phyloP scores from a whole-genome alignment of 2,329 filamentous ascomycete species.

The Aspergillus eucalypticola region DNA sequence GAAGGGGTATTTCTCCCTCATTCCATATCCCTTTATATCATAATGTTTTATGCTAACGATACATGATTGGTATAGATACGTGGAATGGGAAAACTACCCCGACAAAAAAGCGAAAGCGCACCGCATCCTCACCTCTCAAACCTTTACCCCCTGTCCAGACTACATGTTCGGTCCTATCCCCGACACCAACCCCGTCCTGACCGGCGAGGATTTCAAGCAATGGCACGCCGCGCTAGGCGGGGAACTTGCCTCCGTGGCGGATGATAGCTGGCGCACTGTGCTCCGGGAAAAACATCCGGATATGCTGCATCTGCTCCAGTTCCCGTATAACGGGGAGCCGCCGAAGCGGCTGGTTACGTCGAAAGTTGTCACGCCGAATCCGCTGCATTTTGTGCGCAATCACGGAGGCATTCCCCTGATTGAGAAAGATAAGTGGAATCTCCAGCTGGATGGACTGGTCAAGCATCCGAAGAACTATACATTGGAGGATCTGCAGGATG shows the following conservation, averaged over 20 bases:
- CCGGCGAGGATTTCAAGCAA: conserved; percentile 59
- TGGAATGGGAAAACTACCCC: conserved; percentile 71
- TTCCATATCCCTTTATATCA: not conserved
- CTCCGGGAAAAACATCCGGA: conserved; percentile 59
- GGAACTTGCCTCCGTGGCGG: conserved; percentile 51
- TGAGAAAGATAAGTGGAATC: conserved; percentile 55
- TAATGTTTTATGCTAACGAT: not conserved
- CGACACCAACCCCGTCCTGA: conserved; percentile 58
- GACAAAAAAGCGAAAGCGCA: conserved; percentile 64
- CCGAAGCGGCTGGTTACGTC: conserved; percentile 60
- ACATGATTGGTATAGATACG: conserved; percentile 46
- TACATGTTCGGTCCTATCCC: conserved; percentile 60
- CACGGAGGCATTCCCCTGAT: conserved; percentile 71
- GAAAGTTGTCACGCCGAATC: conserved; percentile 60
- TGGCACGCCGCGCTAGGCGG: conserved; percentile 59
- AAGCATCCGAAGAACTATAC: conserved; percentile 59
- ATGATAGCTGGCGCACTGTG: conserved; percentile 60
- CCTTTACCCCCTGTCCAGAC: conserved; percentile 53
- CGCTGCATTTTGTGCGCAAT: conserved; percentile 68
- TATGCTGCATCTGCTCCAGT: conserved; percentile 64
- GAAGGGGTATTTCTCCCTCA: conserved; percentile 40
- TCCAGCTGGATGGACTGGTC: conserved; percentile 63
- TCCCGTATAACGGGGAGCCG: conserved; percentile 66
- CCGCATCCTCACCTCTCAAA: conserved; percentile 56
- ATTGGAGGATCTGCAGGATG: conserved; percentile 61